These are phyloP conservation scores for Chlamydomonas sp. DNA, from an alignment of 139 green algal species.

Conservation along the genomic window DNA sequence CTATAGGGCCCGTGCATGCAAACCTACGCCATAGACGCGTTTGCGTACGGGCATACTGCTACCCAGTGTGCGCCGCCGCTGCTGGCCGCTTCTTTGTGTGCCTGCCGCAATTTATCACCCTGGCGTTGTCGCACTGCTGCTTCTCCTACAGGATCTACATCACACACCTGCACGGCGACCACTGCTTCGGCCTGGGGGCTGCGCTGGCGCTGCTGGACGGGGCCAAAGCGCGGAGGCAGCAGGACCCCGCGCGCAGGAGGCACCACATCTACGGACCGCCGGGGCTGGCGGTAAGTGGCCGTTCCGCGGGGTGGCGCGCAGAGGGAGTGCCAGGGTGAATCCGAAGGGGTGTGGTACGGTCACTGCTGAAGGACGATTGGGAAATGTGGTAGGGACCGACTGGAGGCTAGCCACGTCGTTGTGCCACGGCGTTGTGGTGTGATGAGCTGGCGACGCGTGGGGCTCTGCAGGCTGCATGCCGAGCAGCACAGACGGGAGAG, in stretches of 20 bases:
- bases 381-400: no score
- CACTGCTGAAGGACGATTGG: no score
- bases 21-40: neutral
- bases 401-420: no score
- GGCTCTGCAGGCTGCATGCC: no score
- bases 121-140: neutral
- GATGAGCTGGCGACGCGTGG: no score
- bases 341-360: no score
- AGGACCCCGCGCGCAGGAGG: neutral
- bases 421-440: no score
- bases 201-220: slow-evolving; percentile 21
- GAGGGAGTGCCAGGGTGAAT: no score
- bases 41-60: neutral
- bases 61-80: neutral
- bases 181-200: slow-evolving; percentile 91
- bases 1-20: neutral
- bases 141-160: slow-evolving; percentile 78
- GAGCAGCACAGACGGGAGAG: no score
- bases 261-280: slow-evolving; percentile 59
- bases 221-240: neutral
- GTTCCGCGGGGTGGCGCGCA: no score
- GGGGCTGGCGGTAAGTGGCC: slow-evolving; percentile 33
- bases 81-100: neutral
- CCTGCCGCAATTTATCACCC: neutral
- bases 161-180: slow-evolving; percentile 97